Evolutionary conservation across 306 rosid genomes (phyloP).

Genomic region (Nissolia schottii): DNA sequence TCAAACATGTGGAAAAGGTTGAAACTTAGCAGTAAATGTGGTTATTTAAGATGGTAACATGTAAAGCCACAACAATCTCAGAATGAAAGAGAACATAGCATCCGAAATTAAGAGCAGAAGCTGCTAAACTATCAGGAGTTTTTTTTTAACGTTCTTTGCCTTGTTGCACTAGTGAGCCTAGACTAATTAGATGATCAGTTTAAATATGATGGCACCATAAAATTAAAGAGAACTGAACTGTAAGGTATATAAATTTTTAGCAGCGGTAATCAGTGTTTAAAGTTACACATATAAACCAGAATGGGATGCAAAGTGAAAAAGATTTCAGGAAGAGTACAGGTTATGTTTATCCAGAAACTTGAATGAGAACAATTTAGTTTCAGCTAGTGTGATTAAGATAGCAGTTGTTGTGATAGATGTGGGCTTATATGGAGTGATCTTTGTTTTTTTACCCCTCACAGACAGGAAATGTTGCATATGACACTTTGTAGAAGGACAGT

Average conservation of each 20-base stretch:
- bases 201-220: neutral
- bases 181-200: neutral
- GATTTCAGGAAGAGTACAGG: neutral
- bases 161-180: neutral
- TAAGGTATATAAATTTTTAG: neutral
- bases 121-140: neutral
- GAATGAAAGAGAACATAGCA: neutral
- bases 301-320: neutral
- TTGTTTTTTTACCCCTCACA: neutral
- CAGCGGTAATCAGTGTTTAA: neutral
- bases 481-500: neutral
- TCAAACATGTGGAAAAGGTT: neutral
- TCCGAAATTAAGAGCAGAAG: neutral
- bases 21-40: neutral
- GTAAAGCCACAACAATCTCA: neutral
- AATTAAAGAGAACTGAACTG: neutral
- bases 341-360: neutral
- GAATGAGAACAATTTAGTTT: neutral
- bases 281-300: neutral
- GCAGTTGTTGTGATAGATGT: neutral
- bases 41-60: neutral
- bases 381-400: conserved; percentile 9
- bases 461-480: neutral
- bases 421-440: neutral
- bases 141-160: neutral